Conservation (phyloP, 495 filamentous ascomycete species). For the Mycothermus thermophilus region DNA sequence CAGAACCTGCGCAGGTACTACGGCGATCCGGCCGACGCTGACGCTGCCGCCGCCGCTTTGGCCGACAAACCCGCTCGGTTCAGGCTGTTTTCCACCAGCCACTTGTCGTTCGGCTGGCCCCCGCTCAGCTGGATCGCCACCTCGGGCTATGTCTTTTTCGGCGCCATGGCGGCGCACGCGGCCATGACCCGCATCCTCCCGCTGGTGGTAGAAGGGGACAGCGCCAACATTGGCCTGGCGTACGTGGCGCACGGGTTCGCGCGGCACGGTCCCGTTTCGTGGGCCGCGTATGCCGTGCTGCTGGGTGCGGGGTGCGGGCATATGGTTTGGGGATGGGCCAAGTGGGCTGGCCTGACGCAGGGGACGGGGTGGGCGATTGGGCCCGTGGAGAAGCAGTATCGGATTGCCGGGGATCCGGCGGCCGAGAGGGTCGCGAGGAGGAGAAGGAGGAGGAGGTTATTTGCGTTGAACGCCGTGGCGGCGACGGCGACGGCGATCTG, state of each 20-base stretch:
- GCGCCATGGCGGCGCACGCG: conserved; percentile 51
- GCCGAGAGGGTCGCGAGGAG: conserved; percentile 29
- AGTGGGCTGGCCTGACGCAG: conserved; percentile 49
- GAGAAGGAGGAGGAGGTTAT: conserved; percentile 46
- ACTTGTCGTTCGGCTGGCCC: conserved; percentile 42
- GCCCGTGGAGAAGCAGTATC: too few relatives aligned
- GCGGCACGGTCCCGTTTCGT: conserved; percentile 47
- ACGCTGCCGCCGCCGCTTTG: conserved; percentile 8
- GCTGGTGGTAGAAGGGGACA: conserved; percentile 62
- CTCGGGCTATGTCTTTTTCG: conserved; percentile 53
- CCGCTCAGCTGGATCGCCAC: conserved; percentile 46
- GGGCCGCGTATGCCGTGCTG: conserved; percentile 51
- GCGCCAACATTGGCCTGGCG: conserved; percentile 62
- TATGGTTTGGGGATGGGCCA: conserved; percentile 68
- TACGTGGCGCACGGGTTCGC: conserved; percentile 82
- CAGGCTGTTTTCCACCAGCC: conserved; percentile 8
- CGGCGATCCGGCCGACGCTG: conserved; percentile 25
- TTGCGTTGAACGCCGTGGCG: conserved; percentile 49
- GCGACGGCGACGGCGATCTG: conserved; percentile 48
- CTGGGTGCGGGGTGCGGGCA: conserved; percentile 60
- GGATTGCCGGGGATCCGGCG: conserved; percentile 17
- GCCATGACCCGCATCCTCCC: conserved; percentile 61
- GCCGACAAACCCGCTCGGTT: conserved; percentile 14
- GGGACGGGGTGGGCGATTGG: conserved; percentile 19
- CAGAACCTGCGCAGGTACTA: conserved; percentile 59